Base-by-base conservation (phyloP, 2,329 filamentous ascomycete genomes). In the Diaporthe humulicola region DNA sequence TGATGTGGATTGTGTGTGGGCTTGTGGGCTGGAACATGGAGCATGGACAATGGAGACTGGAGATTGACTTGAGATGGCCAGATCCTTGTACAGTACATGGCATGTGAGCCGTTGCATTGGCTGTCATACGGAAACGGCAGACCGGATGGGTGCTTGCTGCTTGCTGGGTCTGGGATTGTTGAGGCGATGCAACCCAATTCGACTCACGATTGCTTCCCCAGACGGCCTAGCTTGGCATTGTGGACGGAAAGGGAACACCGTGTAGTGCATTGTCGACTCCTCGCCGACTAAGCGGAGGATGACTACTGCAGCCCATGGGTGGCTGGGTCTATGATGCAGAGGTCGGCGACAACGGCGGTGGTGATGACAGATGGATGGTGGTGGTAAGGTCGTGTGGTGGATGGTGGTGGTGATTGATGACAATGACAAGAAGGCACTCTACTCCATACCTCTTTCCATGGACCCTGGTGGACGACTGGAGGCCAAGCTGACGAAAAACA, bases 81-180 rank as follows among this genome's bases (percentile, higher is more conserved):
- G 45, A 54, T 69, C 64, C 64, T 25, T 69, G 48, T 10, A 28
- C 19, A 33, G 48, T 38, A 40, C 33, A 69, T 38, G 48, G 48
- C 64, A 54, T 54, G 64, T 19, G 33, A 54, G 48, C 48, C 64
- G 64, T 54, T 69, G 64, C 64, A 69, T 69, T 69, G 64, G 64
- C 64, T 54, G 48, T 54, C 64, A 54, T 69, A 69, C 64, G 64
- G 64, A 54, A 69, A 54, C 33, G n/a, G n/a, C n/a, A n/a, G n/a
- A n/a, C n/a, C n/a, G 64, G 64, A 67, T 54, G 40, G 61, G 42
- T 48, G 36, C n/a, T n/a, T n/a, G n/a, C n/a, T n/a, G 28, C 61
- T 50, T 67, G 42, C 61, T 17, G 45, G 64, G 64, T 54, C 64
- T 69, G 48, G 64, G 64, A 25, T 52, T 54, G 45, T 50, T 33